Evolutionary conservation across 306 rosid genomes (phyloP).

Genomic region (Mucuna pruriens): DNA sequence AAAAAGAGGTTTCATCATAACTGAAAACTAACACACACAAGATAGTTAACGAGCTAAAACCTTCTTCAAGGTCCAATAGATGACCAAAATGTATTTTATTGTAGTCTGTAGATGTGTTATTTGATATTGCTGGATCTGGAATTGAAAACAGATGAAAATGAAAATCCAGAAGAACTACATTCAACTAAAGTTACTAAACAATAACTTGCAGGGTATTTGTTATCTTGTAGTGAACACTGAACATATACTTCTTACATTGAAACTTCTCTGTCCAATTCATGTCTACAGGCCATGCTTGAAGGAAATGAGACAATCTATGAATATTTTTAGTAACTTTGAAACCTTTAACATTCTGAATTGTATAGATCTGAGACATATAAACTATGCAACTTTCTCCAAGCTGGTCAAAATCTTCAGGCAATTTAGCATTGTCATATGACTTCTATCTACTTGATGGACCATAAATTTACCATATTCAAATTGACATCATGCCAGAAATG

Average conservation of each 20-base stretch:
- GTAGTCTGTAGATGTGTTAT: background rate
- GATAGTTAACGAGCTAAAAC: background rate
- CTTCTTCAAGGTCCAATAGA: background rate
- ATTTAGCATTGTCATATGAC: background rate
- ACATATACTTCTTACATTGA: background rate
- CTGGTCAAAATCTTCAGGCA: background rate
- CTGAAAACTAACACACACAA: background rate
- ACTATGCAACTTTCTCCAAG: background rate
- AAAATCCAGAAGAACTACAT: background rate
- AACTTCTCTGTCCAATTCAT: background rate
- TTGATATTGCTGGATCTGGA: background rate
- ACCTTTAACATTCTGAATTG: background rate
- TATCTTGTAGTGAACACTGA: background rate
- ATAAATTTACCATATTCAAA: constrained; percentile 11
- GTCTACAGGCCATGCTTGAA: background rate
- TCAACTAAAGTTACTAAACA: background rate
- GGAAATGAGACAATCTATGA: background rate
- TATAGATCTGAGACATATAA: background rate
- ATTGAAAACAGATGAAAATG: background rate
- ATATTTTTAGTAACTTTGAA: constrained; percentile 15
- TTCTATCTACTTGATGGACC: background rate
- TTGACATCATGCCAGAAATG: background rate
- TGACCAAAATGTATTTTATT: constrained; percentile 14
- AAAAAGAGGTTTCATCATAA: background rate
- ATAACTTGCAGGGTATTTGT: background rate